Conservation (phyloP, 352 stramenopile species). For the Phytophthora citrophthora region DNA sequence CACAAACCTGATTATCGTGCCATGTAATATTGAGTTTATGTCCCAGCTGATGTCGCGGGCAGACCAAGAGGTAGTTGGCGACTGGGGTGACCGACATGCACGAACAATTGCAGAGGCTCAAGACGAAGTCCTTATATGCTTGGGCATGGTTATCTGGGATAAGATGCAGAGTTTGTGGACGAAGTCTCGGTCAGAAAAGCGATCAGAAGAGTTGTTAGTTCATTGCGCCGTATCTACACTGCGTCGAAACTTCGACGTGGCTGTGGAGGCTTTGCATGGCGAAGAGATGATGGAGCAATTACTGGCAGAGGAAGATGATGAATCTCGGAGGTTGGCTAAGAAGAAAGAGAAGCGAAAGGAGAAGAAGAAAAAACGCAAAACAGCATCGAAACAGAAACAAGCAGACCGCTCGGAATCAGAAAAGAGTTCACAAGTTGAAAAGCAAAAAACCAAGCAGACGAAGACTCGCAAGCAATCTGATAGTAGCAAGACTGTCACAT, state of each 20-base stretch:
- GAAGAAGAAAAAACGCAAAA: slow-evolving; percentile 91
- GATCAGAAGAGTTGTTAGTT: slow-evolving; percentile 78
- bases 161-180: slow-evolving; percentile 89
- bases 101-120: slow-evolving; percentile 87
- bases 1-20: slow-evolving; percentile 84
- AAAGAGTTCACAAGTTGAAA: slow-evolving; percentile 40
- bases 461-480: slow-evolving; percentile 31
- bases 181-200: slow-evolving; percentile 77
- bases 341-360: slow-evolving; percentile 91
- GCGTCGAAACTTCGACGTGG: slow-evolving; percentile 84
- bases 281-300: slow-evolving; percentile 90
- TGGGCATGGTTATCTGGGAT: slow-evolving; percentile 90
- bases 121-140: slow-evolving; percentile 87
- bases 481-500: slow-evolving; percentile 41
- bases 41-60: slow-evolving; percentile 85
- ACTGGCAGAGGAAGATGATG: slow-evolving; percentile 84
- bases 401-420: slow-evolving; percentile 47
- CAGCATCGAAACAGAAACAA: slow-evolving; percentile 75
- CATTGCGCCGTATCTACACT: slow-evolving; percentile 80
- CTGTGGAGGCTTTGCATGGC: slow-evolving; percentile 82
- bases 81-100: slow-evolving; percentile 85
- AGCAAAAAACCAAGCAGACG: slow-evolving; percentile 35
- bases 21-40: slow-evolving; percentile 88
- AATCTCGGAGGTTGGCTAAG: slow-evolving; percentile 73
- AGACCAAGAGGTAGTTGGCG: slow-evolving; percentile 82